Conservation (phyloP, 768 basidiomycete species). For the Tylopilus sp. region DNA sequence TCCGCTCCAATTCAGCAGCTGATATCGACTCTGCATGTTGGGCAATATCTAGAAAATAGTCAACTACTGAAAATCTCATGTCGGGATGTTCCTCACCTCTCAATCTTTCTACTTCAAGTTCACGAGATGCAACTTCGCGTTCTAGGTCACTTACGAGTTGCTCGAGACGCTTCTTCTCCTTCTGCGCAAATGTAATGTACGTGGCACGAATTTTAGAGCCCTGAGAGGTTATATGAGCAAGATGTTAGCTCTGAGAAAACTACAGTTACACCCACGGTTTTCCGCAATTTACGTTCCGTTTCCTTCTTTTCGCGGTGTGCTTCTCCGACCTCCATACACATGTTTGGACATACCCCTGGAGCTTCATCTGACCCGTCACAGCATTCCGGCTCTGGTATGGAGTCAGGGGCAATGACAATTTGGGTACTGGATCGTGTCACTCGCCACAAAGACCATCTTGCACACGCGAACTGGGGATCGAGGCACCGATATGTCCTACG, state of each 20-base stretch:
- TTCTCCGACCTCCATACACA: conserved; percentile 73
- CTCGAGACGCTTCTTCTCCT: conserved; percentile 85
- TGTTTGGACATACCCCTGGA: conserved; percentile 72
- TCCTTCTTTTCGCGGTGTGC: conserved; percentile 63
- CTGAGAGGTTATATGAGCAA: conserved; percentile 35
- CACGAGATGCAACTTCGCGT: conserved; percentile 56
- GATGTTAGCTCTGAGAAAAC: neutral
- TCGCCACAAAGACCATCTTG: conserved; percentile 91
- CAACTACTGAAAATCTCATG: neutral
- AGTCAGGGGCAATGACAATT: conserved; percentile 11
- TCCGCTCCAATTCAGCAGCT: conserved; percentile 76
- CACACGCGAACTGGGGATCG: conserved; percentile 77
- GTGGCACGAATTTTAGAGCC: conserved; percentile 88
- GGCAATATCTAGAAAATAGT: conserved; percentile 57
- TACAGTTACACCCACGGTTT: conserved; percentile 54
- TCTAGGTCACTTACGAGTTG: conserved; percentile 49
- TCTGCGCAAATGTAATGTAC: conserved; percentile 83
- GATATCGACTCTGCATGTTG: conserved; percentile 76
- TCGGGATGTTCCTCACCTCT: conserved; percentile 46
- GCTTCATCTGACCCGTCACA: conserved; percentile 96
- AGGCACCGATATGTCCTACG: conserved; percentile 80
- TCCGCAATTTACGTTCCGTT: conserved; percentile 73
- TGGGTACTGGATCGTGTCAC: conserved; percentile 24
- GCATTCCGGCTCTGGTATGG: conserved; percentile 71
- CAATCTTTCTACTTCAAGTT: conserved; percentile 71